Evolutionary conservation across 441 rosid species (phyloP), one percentile per base, ranked within the genome.

Genomic region (Hypseocharis bilobata): DNA sequence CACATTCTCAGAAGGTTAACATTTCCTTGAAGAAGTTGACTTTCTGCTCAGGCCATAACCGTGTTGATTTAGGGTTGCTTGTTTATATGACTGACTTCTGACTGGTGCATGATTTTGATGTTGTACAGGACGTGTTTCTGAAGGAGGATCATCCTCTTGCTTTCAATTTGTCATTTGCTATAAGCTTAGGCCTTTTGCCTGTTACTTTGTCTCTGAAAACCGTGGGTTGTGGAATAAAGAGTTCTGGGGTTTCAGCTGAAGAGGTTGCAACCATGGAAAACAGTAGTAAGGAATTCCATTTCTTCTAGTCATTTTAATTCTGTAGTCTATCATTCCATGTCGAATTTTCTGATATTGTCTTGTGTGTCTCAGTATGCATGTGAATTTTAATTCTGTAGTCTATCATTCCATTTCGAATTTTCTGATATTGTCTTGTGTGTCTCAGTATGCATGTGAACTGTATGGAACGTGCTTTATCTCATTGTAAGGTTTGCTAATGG

Each of bases 111-210:
- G 47, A 28, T 19, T 62, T 67, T 6, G 19, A 61, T 79, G 51
- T 64, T 72, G 51, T 81, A 72, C 87, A 93, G 97, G 91, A 85
- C 19, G 56, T 84, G 57, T 66, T 82, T 74, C 57, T 91, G 81
- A 78, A 81, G 74, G 99, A 93, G 85, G 88, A 91, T 81, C 99
- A 93, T 77, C 90, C 99, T 67, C 85, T 93, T 71, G 90, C 85
- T 67, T 79, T 85, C 76, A 88, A 85, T 76, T 67, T 93, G 60
- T 84, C 96, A 38, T 88, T 93, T 76, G 82, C 86, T 59, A 74
- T 81, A 63, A 88, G 97, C 82, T 80, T 91, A 70, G 99, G 96
- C 72, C 89, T 91, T 75, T 70, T 93, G 77, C 99, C 99, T 23
- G 74, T 73, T 72, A 74, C 85, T 3, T 38, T 93, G 67, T 86